Evolutionary conservation across 257 asterid species (phyloP), one percentile per base, ranked within the genome.

Genomic region (Gentiana straminea): DNA sequence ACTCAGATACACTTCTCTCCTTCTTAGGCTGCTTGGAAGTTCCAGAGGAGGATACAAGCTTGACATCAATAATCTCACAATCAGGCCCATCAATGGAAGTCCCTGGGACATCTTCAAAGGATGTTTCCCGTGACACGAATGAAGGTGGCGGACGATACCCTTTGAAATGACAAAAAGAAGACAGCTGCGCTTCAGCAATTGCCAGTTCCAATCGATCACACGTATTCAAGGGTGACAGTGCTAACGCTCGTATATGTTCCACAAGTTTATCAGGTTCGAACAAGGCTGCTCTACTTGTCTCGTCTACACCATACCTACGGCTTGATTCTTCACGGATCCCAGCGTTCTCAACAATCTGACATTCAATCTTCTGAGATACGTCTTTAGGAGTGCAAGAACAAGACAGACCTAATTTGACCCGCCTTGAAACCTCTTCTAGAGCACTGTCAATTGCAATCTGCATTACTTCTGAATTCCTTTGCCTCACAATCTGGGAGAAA

Each of bases 241-340:
- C 97, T 63, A 83, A 70, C 34, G 55, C 74, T 35, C 63, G 71
- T 55, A 88, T 15, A 68, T 78, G 86, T 60, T 74, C 77, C 35
- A 92, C 61, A 65, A 92, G 82, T 63, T 83, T 77, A 51, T 67
- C 77, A 1, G 99, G 99, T 66, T 73, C 82, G 52, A 92, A 92
- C 46, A 67, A 62, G 39, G 74, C 64, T 13, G 83, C 85, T 24
- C 65, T 61, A 51, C 70, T 64, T 49, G 95, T 83, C 54, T 54
- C 71, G 76, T 84, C 99, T 64, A 83, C 74, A 33, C 94, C 86
- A n/a, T 52, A 70, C 69, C 90, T 89, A 57, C 50, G 72, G 64
- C 83, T 79, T 2, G 95, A 86, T 66, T 83, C 94, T 71, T 85
- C 89, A 49, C 81, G 76, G 63, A 92, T 83, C 57, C 99, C 99